Base-by-base conservation (phyloP, 768 basidiomycete genomes). In the Lactarius quietus region DNA sequence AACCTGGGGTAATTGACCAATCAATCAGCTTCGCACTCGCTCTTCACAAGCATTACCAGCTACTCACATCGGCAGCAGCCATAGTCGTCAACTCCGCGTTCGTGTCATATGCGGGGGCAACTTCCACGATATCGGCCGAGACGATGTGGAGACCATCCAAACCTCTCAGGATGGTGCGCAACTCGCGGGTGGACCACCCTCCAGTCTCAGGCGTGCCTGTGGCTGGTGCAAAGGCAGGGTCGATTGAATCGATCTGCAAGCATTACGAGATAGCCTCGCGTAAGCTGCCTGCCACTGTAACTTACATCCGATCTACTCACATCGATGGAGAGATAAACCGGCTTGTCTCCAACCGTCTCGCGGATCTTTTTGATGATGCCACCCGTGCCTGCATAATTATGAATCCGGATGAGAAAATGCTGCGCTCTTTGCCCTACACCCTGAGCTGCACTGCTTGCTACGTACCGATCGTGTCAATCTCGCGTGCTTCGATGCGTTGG, bases 151-250 rank as follows among this genome's bases (percentile, higher is more conserved):
- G 78, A 17, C 90, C 90, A 61, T 87, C 86, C 17, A 93, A 76
- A 23, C 91, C 90, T 56, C 90, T 79, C 64, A 93, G 75, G 71
- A 93, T 89, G 8, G 86, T 85, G 57, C 89, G 85, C 58, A 92
- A 77, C 75, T 93, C 91, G 63, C 92, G 86, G 8, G 90, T 91
- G 5, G 90, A 88, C 91, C 90, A 92, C 12, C 85, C 90, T 0
- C 90, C 91, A 0, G 90, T 88, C 75, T 93, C 92, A 1, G 91
- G 92, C 1, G 92, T 93, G 5, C 91, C 91, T 0, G 91, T 91
- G 0, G 90, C 90, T 31, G 90, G 91, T 2, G 90, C 91, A 68
- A 91, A 89, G 18, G 86, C 86, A 23, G 90, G 91, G 74, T 92
- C 90, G 67, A 90, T 88, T 52, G 86, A 86, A 72, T 90, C 88